These are phyloP conservation scores for Entomortierella chlamydospora DNA, from an alignment of 192 early-diverging fungal genomes.

Conservation along the genomic window DNA sequence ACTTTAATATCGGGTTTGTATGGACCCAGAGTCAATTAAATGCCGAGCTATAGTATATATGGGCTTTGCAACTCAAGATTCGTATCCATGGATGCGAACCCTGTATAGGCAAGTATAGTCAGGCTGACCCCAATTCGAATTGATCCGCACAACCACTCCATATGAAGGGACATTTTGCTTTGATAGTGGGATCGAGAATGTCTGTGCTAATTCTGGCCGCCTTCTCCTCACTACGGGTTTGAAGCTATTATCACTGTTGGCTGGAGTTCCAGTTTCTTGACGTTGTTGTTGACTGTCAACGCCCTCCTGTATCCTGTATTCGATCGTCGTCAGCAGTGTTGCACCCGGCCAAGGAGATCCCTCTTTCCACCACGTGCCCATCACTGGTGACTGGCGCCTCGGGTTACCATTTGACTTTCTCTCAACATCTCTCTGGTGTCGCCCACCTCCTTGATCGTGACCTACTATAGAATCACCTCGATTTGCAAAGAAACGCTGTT, in stretches of 20 bases:
- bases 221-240: not conserved
- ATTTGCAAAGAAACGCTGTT: not conserved
- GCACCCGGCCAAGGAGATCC: conserved; percentile 26
- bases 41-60: too few relatives aligned
- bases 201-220: conserved; percentile 28
- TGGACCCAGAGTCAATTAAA: too few relatives aligned
- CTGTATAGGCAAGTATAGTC: conserved; percentile 80
- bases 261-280: not conserved
- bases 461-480: too few relatives aligned
- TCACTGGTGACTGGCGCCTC: not conserved
- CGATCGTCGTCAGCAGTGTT: conserved; percentile 16
- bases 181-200: conserved; percentile 40
- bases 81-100: conserved; percentile 72
- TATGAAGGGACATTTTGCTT: conserved; percentile 48
- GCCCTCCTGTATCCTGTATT: conserved; percentile 60
- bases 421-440: not conserved
- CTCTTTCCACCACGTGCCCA: conserved; percentile 31
- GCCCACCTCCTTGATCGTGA: too few relatives aligned
- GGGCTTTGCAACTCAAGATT: too few relatives aligned
- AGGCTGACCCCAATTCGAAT: conserved; percentile 77
- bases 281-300: conserved; percentile 5
- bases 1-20: too few relatives aligned
- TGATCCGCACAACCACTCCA: conserved; percentile 66
- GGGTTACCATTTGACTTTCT: not conserved
- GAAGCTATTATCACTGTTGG: not conserved